A percentile compares a stretch with the other conserved stretches of the same genome.
Conservation (phyloP, 2,329 filamentous ascomycete genomes). For the Verticillium tricorpus region DNA sequence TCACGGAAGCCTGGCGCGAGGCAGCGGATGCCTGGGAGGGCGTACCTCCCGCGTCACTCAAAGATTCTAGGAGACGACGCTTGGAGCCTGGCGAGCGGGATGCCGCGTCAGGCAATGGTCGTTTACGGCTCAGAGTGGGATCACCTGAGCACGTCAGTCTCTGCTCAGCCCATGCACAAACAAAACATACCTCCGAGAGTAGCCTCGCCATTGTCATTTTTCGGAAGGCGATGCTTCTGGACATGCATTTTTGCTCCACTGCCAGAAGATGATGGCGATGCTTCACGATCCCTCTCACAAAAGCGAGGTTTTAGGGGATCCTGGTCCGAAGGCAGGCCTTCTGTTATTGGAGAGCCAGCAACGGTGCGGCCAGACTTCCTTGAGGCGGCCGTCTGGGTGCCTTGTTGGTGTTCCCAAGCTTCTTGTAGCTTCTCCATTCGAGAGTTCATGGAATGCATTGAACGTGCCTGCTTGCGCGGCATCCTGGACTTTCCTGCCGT, state of each 20-base stretch:
- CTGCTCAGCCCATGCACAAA: background rate
- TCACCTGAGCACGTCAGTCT: background rate
- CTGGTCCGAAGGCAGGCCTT: too few species aligned
- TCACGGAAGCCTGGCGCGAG: background rate
- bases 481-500: background rate
- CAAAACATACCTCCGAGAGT: background rate
- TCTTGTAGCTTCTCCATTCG: constrained; percentile 23
- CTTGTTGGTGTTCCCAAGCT: constrained; percentile 21
- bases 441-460: constrained; percentile 1
- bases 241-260: background rate
- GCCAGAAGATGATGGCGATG: background rate
- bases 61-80: too few species aligned
- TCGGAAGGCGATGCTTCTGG: background rate
- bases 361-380: too few species aligned
- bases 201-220: background rate
- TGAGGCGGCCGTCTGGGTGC: background rate
- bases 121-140: constrained; percentile 2
- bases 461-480: background rate
- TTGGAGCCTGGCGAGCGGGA: background rate
- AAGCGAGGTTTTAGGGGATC: too few species aligned
- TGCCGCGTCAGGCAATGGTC: background rate
- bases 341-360: too few species aligned
- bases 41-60: background rate
- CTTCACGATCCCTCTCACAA: background rate
- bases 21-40: background rate